Evolutionary conservation across 345 rosid genomes (phyloP), one percentile per base, ranked within the genome.

Genomic region (Nephelium lappaceum): DNA sequence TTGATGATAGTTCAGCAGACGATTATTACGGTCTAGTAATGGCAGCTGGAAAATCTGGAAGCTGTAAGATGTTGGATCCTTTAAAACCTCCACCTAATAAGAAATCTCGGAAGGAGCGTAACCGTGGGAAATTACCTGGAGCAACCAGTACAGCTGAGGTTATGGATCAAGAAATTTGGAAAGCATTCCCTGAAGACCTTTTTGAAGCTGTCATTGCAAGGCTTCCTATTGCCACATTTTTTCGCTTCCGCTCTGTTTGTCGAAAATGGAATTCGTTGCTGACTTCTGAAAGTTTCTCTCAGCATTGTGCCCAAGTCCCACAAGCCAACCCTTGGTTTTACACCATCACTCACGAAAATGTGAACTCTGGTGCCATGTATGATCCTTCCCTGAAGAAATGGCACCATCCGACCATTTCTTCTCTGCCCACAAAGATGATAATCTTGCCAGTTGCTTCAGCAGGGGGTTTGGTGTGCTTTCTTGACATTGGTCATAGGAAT

Each of bases 401-500:
- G 98, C 87, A 91, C 88, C 92, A 93, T 72, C 97, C 93, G 0
- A 64, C 92, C 11, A 85, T 91, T 79, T 87, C 94, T 70, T 86
- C 83, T 60, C 87, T 94, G 16, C 97, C 97, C 41, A 77, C 84
- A 23, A 96, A 93, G 91, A 85, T 83, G 79, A 87, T 92, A 24
- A 86, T 90, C 81, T 75, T 94, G 81, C 99, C 97, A 24, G 94
- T 94, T 84, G 95, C 99, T 79, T 93, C 98, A 18, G 97, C 97
- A 0, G 99, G 99, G 60, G 99, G 99, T 65, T 89, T 96, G 31
- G 95, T 96, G 60, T 96, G 98, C 88, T 93, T 96, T 89, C 91
- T 96, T 51, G 99, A 96, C 83, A 90, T 91, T 58, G 97, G 97
- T 71, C 97, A 94, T 55, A 80, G 92, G 25, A 96, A 91, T 81